Percentiles rank a stretch among this genome's conserved stretches.
Conservation (phyloP, 768 basidiomycete genomes). For the Calocybe cyanea region DNA sequence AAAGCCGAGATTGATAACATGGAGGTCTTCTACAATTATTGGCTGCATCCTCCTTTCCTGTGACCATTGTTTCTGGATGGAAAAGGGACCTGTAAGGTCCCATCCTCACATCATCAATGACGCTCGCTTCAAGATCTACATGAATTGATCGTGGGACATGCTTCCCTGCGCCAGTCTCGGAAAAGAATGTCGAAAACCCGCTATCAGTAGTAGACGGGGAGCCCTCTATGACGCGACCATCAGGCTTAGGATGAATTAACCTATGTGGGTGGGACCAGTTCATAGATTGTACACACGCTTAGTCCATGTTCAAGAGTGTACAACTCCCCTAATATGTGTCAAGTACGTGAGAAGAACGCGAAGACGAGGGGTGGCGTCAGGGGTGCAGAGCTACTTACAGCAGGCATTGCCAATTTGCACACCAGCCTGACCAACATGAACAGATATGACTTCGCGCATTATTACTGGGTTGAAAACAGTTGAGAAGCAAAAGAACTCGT, state of each 20-base stretch:
- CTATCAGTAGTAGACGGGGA: conserved; percentile 74
- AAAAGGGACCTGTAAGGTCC: conserved; percentile 96
- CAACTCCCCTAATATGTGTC: conserved; percentile 77
- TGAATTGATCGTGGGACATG: conserved; percentile 97
- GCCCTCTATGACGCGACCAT: conserved; percentile 83
- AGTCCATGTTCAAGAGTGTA: conserved; percentile 99
- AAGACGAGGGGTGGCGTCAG: conserved; percentile 16
- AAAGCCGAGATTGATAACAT: background rate
- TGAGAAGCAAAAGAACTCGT: conserved; percentile 9
- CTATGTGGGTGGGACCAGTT: conserved; percentile 17
- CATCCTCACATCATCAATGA: conserved; percentile 95
- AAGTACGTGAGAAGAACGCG: conserved; percentile 36
- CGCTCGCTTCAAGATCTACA: conserved; percentile 95
- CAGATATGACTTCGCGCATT: conserved; percentile 97
- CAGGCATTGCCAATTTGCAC: conserved; percentile 98
- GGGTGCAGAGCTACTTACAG: conserved; percentile 58
- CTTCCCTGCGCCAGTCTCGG: conserved; percentile 94
- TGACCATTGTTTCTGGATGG: conserved; percentile 98
- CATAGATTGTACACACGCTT: conserved; percentile 56
- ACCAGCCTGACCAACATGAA: conserved; percentile 99
- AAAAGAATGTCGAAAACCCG: conserved; percentile 99
- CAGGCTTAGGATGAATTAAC: conserved; percentile 56
- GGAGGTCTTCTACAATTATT: conserved; percentile 77
- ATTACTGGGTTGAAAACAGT: conserved; percentile 24
- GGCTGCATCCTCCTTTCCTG: conserved; percentile 98